These are phyloP conservation scores for Sextonia rubra DNA, from an alignment of 164 flowering plant genomes.

Conservation along the genomic window DNA sequence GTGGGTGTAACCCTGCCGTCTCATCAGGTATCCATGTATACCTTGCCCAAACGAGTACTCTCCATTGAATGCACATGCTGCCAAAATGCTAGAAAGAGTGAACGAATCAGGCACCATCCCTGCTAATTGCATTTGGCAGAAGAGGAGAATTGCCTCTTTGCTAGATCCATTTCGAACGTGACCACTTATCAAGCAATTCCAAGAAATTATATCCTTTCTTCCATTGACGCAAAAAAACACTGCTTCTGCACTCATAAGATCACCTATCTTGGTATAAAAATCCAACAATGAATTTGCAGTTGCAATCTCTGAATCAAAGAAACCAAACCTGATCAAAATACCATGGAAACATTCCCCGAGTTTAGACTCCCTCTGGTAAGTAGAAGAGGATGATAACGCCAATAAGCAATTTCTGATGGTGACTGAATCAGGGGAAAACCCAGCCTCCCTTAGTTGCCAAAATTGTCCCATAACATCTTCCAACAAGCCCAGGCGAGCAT, in stretches of 20 bases:
- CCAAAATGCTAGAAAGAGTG: constrained; percentile 14
- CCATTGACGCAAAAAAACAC: constrained; percentile 8
- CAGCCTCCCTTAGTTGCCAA: constrained; percentile 10
- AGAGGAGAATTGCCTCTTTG: constrained; percentile 8
- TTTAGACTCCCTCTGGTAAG: background rate
- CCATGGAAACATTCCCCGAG: constrained; percentile 18
- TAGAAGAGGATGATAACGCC: constrained; percentile 11
- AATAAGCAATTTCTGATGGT: constrained; percentile 16
- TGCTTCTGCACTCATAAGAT: constrained; percentile 5
- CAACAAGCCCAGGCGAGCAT: constrained; percentile 14
- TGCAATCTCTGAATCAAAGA: constrained; percentile 12
- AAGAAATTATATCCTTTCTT: constrained; percentile 13
- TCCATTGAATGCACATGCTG: constrained; percentile 15
- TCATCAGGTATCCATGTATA: constrained; percentile 8
- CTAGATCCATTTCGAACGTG: constrained; percentile 7
- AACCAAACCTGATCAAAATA: constrained; percentile 12
- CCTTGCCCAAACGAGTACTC: constrained; percentile 3
- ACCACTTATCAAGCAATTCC: constrained; percentile 20
- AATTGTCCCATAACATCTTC: constrained; percentile 8
- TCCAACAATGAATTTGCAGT: constrained; percentile 10
- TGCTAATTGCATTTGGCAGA: constrained; percentile 8
- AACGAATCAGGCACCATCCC: constrained; percentile 10
- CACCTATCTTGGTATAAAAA: constrained; percentile 14
- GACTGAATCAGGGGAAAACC: constrained; percentile 15
- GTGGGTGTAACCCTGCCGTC: background rate